Evolutionary conservation across 208 protist species (phyloP).

Genomic region (Novymonas esmeraldas): DNA sequence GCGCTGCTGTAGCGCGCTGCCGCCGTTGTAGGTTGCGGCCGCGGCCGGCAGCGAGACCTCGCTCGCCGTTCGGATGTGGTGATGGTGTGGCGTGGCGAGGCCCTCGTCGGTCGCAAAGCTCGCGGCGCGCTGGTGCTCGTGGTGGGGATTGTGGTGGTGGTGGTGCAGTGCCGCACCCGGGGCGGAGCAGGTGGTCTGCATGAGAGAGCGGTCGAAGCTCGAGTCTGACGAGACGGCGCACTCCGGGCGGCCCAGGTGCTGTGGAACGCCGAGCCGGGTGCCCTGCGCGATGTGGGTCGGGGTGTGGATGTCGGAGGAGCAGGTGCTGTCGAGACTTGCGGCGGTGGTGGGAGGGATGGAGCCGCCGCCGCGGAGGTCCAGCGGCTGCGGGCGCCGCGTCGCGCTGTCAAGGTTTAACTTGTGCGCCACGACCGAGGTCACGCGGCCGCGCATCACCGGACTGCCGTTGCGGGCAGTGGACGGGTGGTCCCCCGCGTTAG

Average conservation of each 20-base stretch:
- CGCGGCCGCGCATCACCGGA: slow-evolving; percentile 22
- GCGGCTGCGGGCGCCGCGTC: slow-evolving; percentile 12
- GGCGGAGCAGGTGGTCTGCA: slow-evolving; percentile 1
- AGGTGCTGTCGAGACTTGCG: slow-evolving; percentile 12
- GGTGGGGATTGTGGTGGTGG: too few species aligned
- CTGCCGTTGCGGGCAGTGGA: slow-evolving; percentile 1
- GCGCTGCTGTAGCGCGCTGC: slow-evolving; percentile 25
- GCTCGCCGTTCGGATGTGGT: slow-evolving; percentile 17
- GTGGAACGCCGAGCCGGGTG: background rate
- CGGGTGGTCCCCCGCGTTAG: background rate
- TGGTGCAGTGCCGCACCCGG: background rate
- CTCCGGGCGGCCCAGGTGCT: slow-evolving; percentile 4
- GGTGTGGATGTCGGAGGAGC: slow-evolving; percentile 21
- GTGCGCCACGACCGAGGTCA: slow-evolving; percentile 29
- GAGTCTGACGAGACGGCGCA: slow-evolving; percentile 22
- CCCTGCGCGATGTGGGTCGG: background rate
- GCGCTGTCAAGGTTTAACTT: slow-evolving; percentile 23
- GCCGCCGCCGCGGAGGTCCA: slow-evolving; percentile 8
- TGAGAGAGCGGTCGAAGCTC: slow-evolving; percentile 21
- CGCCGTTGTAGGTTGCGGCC: slow-evolving; percentile 27
- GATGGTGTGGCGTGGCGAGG: slow-evolving; percentile 2
- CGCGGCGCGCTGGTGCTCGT: background rate
- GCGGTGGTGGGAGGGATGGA: background rate
- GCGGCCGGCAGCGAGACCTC: slow-evolving; percentile 24
- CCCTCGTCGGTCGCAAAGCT: slow-evolving; percentile 8